phyloP scores from a whole-genome alignment of 176 grass and related monocot species.

The Oropetium thomaeum region DNA sequence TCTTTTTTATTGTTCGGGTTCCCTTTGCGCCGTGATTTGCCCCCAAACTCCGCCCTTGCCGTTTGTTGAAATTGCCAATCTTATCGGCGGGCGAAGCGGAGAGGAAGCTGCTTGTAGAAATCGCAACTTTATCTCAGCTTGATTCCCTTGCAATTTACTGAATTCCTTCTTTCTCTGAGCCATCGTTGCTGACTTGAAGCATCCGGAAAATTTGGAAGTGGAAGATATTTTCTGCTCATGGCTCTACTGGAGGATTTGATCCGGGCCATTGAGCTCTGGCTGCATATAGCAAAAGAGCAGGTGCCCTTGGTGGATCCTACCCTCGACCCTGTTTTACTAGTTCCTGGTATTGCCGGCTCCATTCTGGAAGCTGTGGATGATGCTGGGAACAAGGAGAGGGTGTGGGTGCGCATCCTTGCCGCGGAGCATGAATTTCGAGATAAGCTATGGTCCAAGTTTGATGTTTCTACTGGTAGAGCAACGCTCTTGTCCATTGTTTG shows the following conservation, averaged over 20 bases:
- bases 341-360: constrained; percentile 81
- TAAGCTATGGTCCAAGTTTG: constrained; percentile 88
- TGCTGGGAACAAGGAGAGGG: constrained; percentile 68
- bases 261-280: constrained; percentile 75
- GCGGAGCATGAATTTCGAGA: constrained; percentile 78
- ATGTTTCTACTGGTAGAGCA: constrained; percentile 60
- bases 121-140: not conserved
- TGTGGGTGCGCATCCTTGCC: constrained; percentile 87
- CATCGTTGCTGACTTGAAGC: not conserved
- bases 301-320: constrained; percentile 57
- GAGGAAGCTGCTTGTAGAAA: not conserved
- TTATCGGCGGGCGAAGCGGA: not conserved
- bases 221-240: constrained; percentile 17
- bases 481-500: not conserved
- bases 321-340: constrained; percentile 81
- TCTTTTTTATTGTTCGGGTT: not conserved
- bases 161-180: not conserved
- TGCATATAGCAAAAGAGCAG: constrained; percentile 55
- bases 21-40: not conserved
- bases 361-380: constrained; percentile 80
- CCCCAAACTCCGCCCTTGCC: not conserved
- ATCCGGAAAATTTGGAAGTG: not conserved
- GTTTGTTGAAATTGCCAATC: not conserved
- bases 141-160: not conserved
- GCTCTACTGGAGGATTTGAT: constrained; percentile 73